These are phyloP conservation scores for Pyrus pyrifolia DNA, from an alignment of 306 rosid genomes.

Conservation along the genomic window DNA sequence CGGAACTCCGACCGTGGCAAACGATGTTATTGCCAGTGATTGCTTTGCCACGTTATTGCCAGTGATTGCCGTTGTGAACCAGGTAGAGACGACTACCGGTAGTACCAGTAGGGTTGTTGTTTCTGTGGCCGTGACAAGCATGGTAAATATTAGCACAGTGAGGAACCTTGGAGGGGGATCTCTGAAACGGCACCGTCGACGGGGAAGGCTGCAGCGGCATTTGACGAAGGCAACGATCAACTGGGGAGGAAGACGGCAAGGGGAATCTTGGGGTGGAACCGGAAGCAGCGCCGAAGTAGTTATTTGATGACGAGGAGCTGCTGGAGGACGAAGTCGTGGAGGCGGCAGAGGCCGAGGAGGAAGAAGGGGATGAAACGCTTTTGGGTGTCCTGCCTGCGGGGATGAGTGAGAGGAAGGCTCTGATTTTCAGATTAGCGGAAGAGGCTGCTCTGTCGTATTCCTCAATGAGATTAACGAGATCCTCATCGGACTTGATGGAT, in stretches of 20 bases:
- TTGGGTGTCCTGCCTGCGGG: conserved; percentile 39
- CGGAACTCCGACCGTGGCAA: not conserved
- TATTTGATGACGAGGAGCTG: not conserved
- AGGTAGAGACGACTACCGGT: conserved; percentile 35
- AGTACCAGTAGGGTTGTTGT: not conserved
- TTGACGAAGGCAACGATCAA: conserved; percentile 42
- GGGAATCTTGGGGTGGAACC: conserved; percentile 26
- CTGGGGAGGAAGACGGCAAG: not conserved
- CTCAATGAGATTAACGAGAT: conserved; percentile 73
- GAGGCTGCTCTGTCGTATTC: conserved; percentile 61
- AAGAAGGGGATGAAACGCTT: conserved; percentile 27
- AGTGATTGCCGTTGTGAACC: conserved; percentile 62
- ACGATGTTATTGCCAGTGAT: conserved; percentile 55
- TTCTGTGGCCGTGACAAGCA: not conserved
- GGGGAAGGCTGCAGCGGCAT: conserved; percentile 28
- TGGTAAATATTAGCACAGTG: conserved; percentile 39
- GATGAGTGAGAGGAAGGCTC: conserved; percentile 59
- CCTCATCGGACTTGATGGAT: conserved; percentile 82
- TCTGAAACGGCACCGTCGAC: conserved; percentile 29
- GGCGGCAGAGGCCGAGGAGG: conserved; percentile 36
- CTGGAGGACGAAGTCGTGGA: conserved; percentile 27
- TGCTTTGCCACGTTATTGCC: conserved; percentile 50
- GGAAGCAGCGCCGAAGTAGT: conserved; percentile 1
- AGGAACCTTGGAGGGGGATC: conserved; percentile 33
- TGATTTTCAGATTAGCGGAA: conserved; percentile 51